Evolutionary conservation across 345 rosid genomes (phyloP).

Genomic region (Euclidium syriacum): DNA sequence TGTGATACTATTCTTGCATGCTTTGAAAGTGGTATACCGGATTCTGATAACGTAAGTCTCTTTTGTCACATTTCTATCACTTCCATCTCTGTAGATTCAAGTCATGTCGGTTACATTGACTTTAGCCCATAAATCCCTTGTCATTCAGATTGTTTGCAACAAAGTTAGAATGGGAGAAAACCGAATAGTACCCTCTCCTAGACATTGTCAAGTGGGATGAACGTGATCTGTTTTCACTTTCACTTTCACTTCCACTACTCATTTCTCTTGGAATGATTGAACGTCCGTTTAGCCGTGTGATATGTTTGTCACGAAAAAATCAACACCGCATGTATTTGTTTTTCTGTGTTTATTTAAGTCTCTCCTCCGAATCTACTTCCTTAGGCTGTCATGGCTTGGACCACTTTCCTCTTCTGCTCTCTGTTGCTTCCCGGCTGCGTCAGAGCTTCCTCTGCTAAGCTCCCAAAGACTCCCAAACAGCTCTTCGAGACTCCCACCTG

Average conservation of each 20-base stretch:
- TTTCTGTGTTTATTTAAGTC: too few species aligned
- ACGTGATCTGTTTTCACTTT: too few species aligned
- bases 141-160: slow-evolving; percentile 77
- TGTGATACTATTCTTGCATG: slow-evolving; percentile 89
- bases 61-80: slow-evolving; percentile 7
- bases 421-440: background rate
- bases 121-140: too few species aligned
- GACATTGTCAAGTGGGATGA: too few species aligned
- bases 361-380: background rate
- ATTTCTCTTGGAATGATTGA: too few species aligned
- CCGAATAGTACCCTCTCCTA: too few species aligned
- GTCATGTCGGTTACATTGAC: background rate
- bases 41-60: slow-evolving; percentile 73
- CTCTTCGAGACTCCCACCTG: slow-evolving; percentile 81
- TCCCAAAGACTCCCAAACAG: slow-evolving; percentile 31
- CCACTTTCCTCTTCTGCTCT: background rate
- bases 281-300: too few species aligned
- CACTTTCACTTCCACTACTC: too few species aligned
- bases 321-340: slow-evolving; percentile 2
- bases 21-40: slow-evolving; percentile 95
- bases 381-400: slow-evolving; percentile 7
- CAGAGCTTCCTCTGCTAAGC: slow-evolving; percentile 12
- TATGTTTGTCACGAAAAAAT: too few species aligned
- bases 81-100: too few species aligned
- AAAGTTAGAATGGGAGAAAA: slow-evolving; percentile 90